phyloP scores from a whole-genome alignment of 305 asterid species.

The Fraxinus platypoda region DNA sequence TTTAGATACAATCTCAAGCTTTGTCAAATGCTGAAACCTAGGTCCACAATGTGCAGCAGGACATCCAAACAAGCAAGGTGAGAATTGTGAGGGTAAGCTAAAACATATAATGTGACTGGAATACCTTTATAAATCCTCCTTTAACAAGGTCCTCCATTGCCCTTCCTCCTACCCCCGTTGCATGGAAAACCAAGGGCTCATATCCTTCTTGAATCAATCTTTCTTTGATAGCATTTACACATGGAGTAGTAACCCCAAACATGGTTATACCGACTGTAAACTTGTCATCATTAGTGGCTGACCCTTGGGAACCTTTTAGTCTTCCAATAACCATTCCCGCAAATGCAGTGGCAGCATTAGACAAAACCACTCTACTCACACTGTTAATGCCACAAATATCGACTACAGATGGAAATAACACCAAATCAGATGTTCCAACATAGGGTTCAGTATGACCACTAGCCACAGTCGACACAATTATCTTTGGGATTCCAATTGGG shows the following conservation, averaged over 20 bases:
- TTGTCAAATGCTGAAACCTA: conserved; percentile 9
- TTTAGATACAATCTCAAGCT: not conserved
- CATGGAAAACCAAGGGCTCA: conserved; percentile 84
- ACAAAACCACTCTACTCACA: conserved; percentile 69
- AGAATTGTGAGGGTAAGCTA: not conserved
- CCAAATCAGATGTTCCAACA: conserved; percentile 90
- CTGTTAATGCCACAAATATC: conserved; percentile 92
- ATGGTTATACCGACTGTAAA: conserved; percentile 82
- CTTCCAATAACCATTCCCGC: conserved; percentile 81
- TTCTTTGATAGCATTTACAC: conserved; percentile 81
- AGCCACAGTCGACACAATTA: conserved; percentile 84
- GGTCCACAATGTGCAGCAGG: conserved; percentile 7
- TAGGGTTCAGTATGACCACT: conserved; percentile 90
- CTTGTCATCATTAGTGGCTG: conserved; percentile 34
- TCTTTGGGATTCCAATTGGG: conserved; percentile 83
- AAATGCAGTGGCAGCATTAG: conserved; percentile 81
- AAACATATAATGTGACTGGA: not conserved
- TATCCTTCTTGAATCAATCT: conserved; percentile 78
- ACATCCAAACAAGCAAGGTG: not conserved
- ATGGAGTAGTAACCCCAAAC: conserved; percentile 96
- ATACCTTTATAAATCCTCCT: conserved; percentile 88
- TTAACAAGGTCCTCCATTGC: conserved; percentile 97
- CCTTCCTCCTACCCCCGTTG: conserved; percentile 99
- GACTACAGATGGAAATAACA: conserved; percentile 90
- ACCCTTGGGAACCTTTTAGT: conserved; percentile 34